phyloP scores from a whole-genome alignment of 495 filamentous ascomycete species.

The Lasiosphaeris hirsuta region DNA sequence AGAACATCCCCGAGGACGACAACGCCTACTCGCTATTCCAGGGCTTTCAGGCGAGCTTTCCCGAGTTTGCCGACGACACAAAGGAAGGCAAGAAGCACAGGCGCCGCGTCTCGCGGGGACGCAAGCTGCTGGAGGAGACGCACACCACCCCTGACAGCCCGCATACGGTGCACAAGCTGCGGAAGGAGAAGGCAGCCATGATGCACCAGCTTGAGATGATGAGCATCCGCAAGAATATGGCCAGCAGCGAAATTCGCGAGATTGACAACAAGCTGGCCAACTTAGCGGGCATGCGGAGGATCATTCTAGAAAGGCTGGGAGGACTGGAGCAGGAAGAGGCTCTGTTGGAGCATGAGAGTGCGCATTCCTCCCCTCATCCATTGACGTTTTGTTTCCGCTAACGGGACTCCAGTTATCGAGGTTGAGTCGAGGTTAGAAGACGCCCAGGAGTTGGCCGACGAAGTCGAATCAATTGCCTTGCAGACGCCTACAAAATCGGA shows the following conservation, averaged over 20 bases:
- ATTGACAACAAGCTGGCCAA: slow-evolving; percentile 97
- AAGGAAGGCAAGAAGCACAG: slow-evolving; percentile 65
- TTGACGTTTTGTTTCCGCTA: not conserved
- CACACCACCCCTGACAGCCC: slow-evolving; percentile 50
- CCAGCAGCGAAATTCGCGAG: slow-evolving; percentile 89
- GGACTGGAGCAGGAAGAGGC: slow-evolving; percentile 89
- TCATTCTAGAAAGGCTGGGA: slow-evolving; percentile 85
- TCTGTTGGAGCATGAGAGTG: slow-evolving; percentile 83
- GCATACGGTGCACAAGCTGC: slow-evolving; percentile 64
- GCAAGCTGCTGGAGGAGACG: slow-evolving; percentile 67
- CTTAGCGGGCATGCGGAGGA: slow-evolving; percentile 87
- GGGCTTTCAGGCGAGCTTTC: slow-evolving; percentile 88
- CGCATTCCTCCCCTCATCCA: slow-evolving; percentile 23
- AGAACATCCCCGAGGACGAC: slow-evolving; percentile 78
- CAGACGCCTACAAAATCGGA: slow-evolving; percentile 56
- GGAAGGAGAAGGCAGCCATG: slow-evolving; percentile 71
- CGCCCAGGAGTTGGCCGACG: slow-evolving; percentile 69
- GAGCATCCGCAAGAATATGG: slow-evolving; percentile 93
- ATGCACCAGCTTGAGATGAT: slow-evolving; percentile 87
- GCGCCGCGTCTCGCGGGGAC: slow-evolving; percentile 64
- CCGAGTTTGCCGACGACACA: slow-evolving; percentile 64
- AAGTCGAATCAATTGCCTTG: slow-evolving; percentile 56
- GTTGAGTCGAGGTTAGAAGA: slow-evolving; percentile 85
- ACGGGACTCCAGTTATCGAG: slow-evolving; percentile 60
- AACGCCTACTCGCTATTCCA: slow-evolving; percentile 92